Evolutionary conservation across 805 yeast species (phyloP), one percentile per base, ranked within the genome.

Genomic region (Metschnikowia bowlesiae): DNA sequence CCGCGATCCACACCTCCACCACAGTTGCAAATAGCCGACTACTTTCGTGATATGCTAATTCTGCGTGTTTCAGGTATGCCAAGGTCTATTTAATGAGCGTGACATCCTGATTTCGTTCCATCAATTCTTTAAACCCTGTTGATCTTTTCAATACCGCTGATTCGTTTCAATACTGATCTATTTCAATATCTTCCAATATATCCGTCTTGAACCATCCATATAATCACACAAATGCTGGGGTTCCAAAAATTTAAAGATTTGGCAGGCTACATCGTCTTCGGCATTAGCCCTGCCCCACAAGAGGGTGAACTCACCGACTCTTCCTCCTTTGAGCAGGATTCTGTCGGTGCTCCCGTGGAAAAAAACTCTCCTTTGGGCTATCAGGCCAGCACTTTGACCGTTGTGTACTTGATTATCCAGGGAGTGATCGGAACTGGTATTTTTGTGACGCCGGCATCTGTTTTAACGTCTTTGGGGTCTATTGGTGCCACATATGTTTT

Each of bases 341-440:
- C 59, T 1, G 52, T 53, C 33, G 75, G 76, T 54, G 75, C 75
- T 4, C 78, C 79, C 8, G 70, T 71, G 7, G 79, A 75, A 50
- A 58, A 60, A 28, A 58, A 53, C 7, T 71, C 70, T 35, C 75
- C 74, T 0, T 58, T 71, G 51, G 74, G 74, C 4, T 62, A 73
- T 62, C 77, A 75, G 46, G 68, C 55, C 62, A 70, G 40, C 61
- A 39, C 56, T 1, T 48, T 44, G 48, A 53, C 85, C 40, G 87
- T 90, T 48, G 75, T 84, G 47, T 85, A 85, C 46, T 68, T 84
- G 50, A 80, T 84, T 50, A 72, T 84, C 58, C 85, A 84, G 55
- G 81, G 90, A 56, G 80, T 85, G 71, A 74, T 85, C 40, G 91
- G 91, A 54, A 85, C 90, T 0, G 90, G 90, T 67, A 84, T 85